These are phyloP conservation scores for Sodiomyces alkalinus DNA, from an alignment of 2,329 filamentous ascomycete species.

Conservation along the genomic window DNA sequence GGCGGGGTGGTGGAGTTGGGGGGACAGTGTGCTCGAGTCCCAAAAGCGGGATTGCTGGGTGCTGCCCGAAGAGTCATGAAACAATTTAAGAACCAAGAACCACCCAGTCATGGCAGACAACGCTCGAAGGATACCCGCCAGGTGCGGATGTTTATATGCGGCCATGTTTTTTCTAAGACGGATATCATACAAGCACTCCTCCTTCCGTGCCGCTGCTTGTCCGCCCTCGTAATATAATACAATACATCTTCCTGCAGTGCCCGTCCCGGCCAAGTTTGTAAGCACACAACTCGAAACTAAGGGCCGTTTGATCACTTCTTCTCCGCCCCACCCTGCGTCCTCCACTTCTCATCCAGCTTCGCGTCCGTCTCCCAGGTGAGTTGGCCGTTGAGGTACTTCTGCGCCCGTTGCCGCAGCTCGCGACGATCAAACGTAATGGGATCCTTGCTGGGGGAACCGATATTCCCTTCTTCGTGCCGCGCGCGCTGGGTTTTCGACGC, in stretches of 20 bases:
- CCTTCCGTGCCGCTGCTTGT: too few relatives aligned
- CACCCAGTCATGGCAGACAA: too few relatives aligned
- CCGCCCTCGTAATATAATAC: too few relatives aligned
- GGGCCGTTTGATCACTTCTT: conserved; percentile 1
- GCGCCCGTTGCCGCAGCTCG: conserved; percentile 33
- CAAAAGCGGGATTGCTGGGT: conserved; percentile 43
- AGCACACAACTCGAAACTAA: conserved; percentile 4
- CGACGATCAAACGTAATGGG: conserved; percentile 23
- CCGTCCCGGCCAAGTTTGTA: conserved; percentile 1
- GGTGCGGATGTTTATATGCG: too few relatives aligned
- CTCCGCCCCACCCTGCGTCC: conserved; percentile 13
- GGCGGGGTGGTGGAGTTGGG: conserved; percentile 66
- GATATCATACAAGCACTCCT: too few relatives aligned
- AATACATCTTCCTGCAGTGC: conserved; percentile 10
- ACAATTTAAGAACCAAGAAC: too few relatives aligned
- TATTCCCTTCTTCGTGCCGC: conserved; percentile 14
- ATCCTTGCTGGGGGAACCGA: conserved; percentile 22
- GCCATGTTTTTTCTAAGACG: too few relatives aligned
- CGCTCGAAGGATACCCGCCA: too few relatives aligned
- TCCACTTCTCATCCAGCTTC: conserved; percentile 31
- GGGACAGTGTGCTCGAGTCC: conserved; percentile 56
- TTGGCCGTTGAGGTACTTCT: conserved; percentile 43
- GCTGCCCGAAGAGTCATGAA: too few relatives aligned
- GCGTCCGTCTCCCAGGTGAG: conserved; percentile 42
- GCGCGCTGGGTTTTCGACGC: conserved; percentile 21